Evolutionary conservation across 176 grass and related monocot species (phyloP).

Genomic region (Musa acuminata): DNA sequence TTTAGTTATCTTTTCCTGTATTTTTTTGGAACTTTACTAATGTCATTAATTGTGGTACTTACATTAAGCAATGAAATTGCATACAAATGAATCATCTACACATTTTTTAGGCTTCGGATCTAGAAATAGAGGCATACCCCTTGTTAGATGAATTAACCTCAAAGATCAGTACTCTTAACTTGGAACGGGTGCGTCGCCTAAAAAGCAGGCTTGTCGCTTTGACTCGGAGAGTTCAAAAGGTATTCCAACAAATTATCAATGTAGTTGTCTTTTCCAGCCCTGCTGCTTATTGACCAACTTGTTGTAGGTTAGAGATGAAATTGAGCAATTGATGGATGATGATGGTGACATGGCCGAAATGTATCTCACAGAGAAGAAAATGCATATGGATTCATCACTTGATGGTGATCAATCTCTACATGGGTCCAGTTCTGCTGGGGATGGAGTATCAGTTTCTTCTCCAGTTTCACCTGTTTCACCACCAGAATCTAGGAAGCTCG

Average conservation of each 20-base stretch:
- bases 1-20: background rate
- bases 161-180: slow-evolving; percentile 87
- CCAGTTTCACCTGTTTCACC: slow-evolving; percentile 82
- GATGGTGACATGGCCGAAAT: slow-evolving; percentile 98
- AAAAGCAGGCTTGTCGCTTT: slow-evolving; percentile 90
- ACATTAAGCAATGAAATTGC: background rate
- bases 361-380: slow-evolving; percentile 87
- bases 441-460: slow-evolving; percentile 56
- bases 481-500: slow-evolving; percentile 55
- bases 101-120: slow-evolving; percentile 54
- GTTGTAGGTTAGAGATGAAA: slow-evolving; percentile 88
- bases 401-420: slow-evolving; percentile 52
- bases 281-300: background rate
- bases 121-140: slow-evolving; percentile 97
- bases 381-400: slow-evolving; percentile 66
- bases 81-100: background rate
- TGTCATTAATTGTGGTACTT: background rate
- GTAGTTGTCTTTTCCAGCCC: background rate
- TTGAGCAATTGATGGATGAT: slow-evolving; percentile 97
- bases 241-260: slow-evolving; percentile 14
- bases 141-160: slow-evolving; percentile 92
- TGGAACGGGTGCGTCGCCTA: slow-evolving; percentile 71
- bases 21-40: background rate
- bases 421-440: slow-evolving; percentile 31
- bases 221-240: slow-evolving; percentile 94